These are phyloP conservation scores for Wickerhamiella cacticola DNA, from an alignment of 805 yeast species.

Conservation along the genomic window DNA sequence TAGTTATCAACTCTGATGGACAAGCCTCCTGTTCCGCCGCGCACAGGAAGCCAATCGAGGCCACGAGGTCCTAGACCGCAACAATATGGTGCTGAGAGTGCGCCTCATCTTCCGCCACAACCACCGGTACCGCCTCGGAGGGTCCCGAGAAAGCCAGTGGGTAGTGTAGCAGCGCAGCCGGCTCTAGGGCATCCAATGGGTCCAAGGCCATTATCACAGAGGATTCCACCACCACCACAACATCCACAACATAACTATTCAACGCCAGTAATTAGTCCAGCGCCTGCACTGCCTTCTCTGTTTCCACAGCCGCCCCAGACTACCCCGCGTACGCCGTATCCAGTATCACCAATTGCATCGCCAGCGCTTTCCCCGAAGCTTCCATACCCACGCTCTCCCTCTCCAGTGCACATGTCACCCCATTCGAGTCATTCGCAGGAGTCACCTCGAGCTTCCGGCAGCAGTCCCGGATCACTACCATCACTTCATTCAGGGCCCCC, in stretches of 20 bases:
- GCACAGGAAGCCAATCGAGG: slow-evolving; percentile 10
- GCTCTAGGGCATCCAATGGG: slow-evolving; percentile 3
- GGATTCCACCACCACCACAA: slow-evolving; percentile 3
- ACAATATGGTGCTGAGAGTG: slow-evolving; percentile 16
- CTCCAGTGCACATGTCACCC: background rate
- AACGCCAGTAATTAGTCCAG: background rate
- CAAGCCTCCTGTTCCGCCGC: slow-evolving; percentile 4
- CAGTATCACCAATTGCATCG: background rate
- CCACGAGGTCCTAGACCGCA: slow-evolving; percentile 22
- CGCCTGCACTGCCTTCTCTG: background rate
- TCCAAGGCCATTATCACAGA: slow-evolving; percentile 7
- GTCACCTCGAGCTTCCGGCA: background rate
- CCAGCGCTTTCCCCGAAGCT: background rate
- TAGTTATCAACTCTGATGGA: background rate
- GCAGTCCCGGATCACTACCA: background rate
- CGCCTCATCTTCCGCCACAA: background rate
- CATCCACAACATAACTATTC: slow-evolving; percentile 6
- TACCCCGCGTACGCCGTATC: background rate
- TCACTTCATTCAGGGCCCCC: background rate
- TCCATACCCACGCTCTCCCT: background rate
- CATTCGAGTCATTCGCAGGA: background rate
- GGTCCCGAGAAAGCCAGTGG: slow-evolving; percentile 6
- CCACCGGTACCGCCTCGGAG: background rate
- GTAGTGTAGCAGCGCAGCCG: background rate
- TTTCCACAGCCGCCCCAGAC: background rate